These are phyloP conservation scores for Peziza echinospora DNA, from an alignment of 495 filamentous ascomycete genomes.

Conservation along the genomic window DNA sequence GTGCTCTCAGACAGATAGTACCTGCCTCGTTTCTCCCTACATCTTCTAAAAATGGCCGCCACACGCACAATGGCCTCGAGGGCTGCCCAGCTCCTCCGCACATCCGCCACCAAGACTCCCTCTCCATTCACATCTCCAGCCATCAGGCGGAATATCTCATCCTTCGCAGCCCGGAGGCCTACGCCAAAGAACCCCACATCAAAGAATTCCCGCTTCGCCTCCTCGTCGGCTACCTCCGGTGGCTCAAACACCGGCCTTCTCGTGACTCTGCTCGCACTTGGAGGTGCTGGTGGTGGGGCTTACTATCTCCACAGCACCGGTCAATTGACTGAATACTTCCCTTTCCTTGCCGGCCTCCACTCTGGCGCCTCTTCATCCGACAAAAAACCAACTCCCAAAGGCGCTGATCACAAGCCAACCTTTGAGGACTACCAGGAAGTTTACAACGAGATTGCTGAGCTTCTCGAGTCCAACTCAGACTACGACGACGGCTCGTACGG, in stretches of 20 bases:
- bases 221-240: slow-evolving; percentile 34
- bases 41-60: too few relatives aligned
- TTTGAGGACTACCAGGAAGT: slow-evolving; percentile 88
- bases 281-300: slow-evolving; percentile 42
- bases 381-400: slow-evolving; percentile 21
- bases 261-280: slow-evolving; percentile 33
- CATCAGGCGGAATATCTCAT: slow-evolving; percentile 27
- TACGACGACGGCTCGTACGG: slow-evolving; percentile 96
- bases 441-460: slow-evolving; percentile 65
- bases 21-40: too few relatives aligned
- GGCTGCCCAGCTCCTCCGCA: slow-evolving; percentile 26
- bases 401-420: slow-evolving; percentile 45
- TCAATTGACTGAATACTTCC: slow-evolving; percentile 22
- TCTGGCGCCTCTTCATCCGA: slow-evolving; percentile 2
- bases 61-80: slow-evolving; percentile 18
- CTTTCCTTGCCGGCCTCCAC: slow-evolving; percentile 6
- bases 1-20: too few relatives aligned
- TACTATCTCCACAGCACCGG: slow-evolving; percentile 49
- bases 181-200: slow-evolving; percentile 44
- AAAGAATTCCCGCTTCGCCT: slow-evolving; percentile 38
- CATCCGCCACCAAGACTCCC: slow-evolving; percentile 35
- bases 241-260: slow-evolving; percentile 31
- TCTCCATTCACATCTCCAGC: slow-evolving; percentile 28
- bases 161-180: slow-evolving; percentile 28
- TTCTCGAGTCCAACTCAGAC: slow-evolving; percentile 58